A percentile compares a stretch with the other conserved stretches of the same genome.
phyloP scores from a whole-genome alignment of 768 basidiomycete species.

The Royoungia palumana region DNA sequence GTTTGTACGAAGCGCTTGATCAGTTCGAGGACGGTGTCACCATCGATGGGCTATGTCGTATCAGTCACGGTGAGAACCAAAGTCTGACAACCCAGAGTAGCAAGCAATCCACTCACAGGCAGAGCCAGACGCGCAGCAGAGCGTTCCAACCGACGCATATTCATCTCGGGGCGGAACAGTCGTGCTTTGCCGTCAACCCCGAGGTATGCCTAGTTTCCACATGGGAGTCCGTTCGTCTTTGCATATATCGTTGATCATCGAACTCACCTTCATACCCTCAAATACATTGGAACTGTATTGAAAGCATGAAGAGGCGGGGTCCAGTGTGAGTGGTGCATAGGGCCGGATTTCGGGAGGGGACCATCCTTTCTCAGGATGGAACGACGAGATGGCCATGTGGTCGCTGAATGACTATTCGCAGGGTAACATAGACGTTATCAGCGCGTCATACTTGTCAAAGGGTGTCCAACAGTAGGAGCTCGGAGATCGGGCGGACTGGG shows the following conservation, averaged over 20 bases:
- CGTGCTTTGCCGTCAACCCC: constrained; percentile 69
- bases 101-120: constrained; percentile 44
- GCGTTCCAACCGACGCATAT: constrained; percentile 76
- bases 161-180: constrained; percentile 79
- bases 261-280: constrained; percentile 63
- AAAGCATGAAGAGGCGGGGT: constrained; percentile 53
- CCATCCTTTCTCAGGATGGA: constrained; percentile 65
- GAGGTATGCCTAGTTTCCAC: constrained; percentile 52
- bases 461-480: too few relatives aligned
- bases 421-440: background rate
- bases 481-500: too few relatives aligned
- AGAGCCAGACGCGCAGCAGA: constrained; percentile 71
- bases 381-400: constrained; percentile 74
- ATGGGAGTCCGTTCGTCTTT: background rate
- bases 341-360: constrained; percentile 70
- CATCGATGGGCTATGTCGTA: constrained; percentile 39
- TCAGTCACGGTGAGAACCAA: too few relatives aligned
- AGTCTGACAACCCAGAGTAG: too few relatives aligned
- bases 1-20: constrained; percentile 64
- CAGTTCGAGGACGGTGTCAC: constrained; percentile 44
- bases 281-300: constrained; percentile 62
- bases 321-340: constrained; percentile 56
- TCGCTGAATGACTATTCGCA: constrained; percentile 55
- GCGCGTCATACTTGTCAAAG: background rate
- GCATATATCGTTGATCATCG: background rate